A percentile compares a stretch with the other conserved stretches of the same genome.
Conservation (phyloP, 805 yeast species). For the Candida hispaniensis region DNA sequence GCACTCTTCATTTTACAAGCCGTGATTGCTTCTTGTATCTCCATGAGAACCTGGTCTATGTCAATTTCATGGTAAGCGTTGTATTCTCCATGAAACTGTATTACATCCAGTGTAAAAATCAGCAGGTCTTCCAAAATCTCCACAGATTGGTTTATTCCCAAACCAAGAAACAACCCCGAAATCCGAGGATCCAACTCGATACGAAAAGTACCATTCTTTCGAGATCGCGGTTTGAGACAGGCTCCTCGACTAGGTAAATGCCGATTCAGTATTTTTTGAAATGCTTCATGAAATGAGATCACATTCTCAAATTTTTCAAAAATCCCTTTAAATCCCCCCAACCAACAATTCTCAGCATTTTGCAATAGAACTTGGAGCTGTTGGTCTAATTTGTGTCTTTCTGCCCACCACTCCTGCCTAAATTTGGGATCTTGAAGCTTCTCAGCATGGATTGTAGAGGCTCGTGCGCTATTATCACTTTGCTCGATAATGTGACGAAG, state of each 20-base stretch:
- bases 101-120: constrained; percentile 48
- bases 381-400: constrained; percentile 51
- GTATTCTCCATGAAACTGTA: constrained; percentile 52
- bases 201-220: constrained; percentile 19
- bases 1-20: constrained; percentile 23
- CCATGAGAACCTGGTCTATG: constrained; percentile 43
- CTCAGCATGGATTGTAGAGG: constrained; percentile 43
- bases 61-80: constrained; percentile 59
- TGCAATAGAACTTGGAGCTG: constrained; percentile 43
- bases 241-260: constrained; percentile 40
- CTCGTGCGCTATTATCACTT: constrained; percentile 52
- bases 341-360: constrained; percentile 54
- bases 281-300: constrained; percentile 31
- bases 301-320: constrained; percentile 33
- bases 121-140: constrained; percentile 52
- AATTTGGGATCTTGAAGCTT: constrained; percentile 46
- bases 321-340: constrained; percentile 65
- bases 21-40: constrained; percentile 39
- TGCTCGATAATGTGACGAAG: constrained; percentile 42
- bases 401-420: constrained; percentile 68
- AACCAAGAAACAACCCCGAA: constrained; percentile 41
- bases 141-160: constrained; percentile 34
- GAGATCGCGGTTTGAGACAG: constrained; percentile 21
- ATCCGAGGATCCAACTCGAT: constrained; percentile 36
- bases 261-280: constrained; percentile 35